phyloP scores from a whole-genome alignment of 2,329 filamentous ascomycete genomes.

The Aspergillus sp. region DNA sequence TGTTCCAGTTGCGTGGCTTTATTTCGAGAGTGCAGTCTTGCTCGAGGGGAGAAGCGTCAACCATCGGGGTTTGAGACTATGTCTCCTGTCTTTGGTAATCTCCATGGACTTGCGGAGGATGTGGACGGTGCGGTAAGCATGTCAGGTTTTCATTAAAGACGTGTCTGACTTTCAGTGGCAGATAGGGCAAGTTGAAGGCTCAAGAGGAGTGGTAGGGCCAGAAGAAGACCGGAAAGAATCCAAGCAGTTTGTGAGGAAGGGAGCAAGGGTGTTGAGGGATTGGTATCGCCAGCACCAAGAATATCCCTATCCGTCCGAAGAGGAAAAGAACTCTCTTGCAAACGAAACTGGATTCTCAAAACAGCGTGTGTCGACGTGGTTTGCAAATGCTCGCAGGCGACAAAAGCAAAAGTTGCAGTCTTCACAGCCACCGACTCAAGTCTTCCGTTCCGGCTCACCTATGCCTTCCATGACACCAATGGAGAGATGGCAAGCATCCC shows the following conservation, averaged over 20 bases:
- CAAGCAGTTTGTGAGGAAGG: constrained; percentile 43
- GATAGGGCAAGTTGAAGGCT: too few relatives aligned
- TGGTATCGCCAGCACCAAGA: constrained; percentile 46
- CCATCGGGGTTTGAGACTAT: constrained; percentile 45
- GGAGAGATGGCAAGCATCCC: constrained; percentile 42
- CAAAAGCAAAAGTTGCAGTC: constrained; percentile 33
- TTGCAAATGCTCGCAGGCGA: constrained; percentile 48
- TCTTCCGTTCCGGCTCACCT: constrained; percentile 39
- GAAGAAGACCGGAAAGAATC: constrained; percentile 15
- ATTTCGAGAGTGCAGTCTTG: constrained; percentile 48
- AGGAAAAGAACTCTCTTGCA: constrained; percentile 39
- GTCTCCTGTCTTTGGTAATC: constrained; percentile 44
- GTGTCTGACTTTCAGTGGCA: too few relatives aligned
- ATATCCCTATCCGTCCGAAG: constrained; percentile 46
- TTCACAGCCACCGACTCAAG: constrained; percentile 21
- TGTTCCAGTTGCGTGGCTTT: constrained; percentile 50
- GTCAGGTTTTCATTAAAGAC: too few relatives aligned
- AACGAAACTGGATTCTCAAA: constrained; percentile 43
- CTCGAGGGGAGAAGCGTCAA: constrained; percentile 41
- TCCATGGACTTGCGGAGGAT: constrained; percentile 46
- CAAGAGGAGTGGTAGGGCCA: too few relatives aligned
- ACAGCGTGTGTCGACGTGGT: constrained; percentile 48
- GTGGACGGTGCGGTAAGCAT: constrained; percentile 12
- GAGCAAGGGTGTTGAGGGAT: constrained; percentile 39
- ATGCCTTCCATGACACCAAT: constrained; percentile 45